Evolutionary conservation across 495 filamentous ascomycete genomes (phyloP).

Genomic region (Penicillium desertorum): DNA sequence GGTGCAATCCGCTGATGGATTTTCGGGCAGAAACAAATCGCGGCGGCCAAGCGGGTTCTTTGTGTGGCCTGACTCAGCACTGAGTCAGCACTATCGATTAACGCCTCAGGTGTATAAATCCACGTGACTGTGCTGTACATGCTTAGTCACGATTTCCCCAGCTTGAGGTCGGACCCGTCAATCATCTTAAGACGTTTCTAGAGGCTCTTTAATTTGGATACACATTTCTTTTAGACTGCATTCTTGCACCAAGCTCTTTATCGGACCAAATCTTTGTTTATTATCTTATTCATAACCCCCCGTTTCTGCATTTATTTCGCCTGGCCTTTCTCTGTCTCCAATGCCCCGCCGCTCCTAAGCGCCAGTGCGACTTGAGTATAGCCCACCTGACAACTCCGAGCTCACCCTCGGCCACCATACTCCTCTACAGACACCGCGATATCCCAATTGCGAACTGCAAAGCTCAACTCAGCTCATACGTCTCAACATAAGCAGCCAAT

Average conservation of each 20-base stretch:
- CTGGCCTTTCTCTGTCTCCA: conserved; percentile 16
- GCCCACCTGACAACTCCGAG: conserved; percentile 26
- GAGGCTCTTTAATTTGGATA: conserved; percentile 1
- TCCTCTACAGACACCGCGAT: conserved; percentile 5
- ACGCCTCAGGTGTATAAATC: background rate
- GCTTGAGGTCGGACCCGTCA: conserved; percentile 12
- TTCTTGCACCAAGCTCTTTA: conserved; percentile 14
- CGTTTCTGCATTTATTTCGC: conserved; percentile 6
- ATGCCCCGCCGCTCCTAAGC: conserved; percentile 47
- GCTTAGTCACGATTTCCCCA: conserved; percentile 15
- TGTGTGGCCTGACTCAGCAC: conserved; percentile 41
- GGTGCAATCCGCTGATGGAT: conserved; percentile 32
- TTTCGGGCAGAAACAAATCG: conserved; percentile 47
- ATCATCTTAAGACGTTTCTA: conserved; percentile 6
- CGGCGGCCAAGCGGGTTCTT: conserved; percentile 36
- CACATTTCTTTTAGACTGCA: conserved; percentile 2
- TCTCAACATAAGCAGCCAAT: background rate
- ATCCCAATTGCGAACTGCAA: conserved; percentile 6
- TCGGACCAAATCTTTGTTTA: background rate
- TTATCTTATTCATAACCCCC: background rate
- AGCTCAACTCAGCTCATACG: background rate
- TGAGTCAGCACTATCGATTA: conserved; percentile 19
- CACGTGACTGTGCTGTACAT: background rate
- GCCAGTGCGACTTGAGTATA: conserved; percentile 42
- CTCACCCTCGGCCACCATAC: conserved; percentile 4